A percentile compares a stretch with the other conserved stretches of the same genome.
phyloP scores from a whole-genome alignment of 2,329 filamentous ascomycete species.

The Fusarium abutilonis region DNA sequence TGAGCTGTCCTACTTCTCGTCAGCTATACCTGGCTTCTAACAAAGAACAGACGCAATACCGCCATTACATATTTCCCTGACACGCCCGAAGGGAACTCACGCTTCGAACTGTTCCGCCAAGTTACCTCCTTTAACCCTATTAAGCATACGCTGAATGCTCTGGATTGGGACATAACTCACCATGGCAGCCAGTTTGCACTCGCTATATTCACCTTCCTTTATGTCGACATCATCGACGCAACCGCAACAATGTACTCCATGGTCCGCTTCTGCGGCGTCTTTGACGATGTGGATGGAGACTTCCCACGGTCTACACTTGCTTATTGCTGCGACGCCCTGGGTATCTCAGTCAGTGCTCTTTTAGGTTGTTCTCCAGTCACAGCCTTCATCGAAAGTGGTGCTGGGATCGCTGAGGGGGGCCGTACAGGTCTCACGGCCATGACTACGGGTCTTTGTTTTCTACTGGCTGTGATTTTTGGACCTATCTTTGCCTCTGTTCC shows the following conservation, averaged over 20 bases:
- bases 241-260: conserved; percentile 78
- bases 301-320: conserved; percentile 83
- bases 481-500: conserved; percentile 77
- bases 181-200: conserved; percentile 77
- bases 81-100: conserved; percentile 68
- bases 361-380: conserved; percentile 74
- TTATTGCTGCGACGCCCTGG: conserved; percentile 72
- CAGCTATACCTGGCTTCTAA: accelerated
- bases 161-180: conserved; percentile 73
- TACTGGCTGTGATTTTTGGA: conserved; percentile 74
- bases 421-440: conserved; percentile 75
- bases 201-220: conserved; percentile 77
- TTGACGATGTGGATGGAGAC: conserved; percentile 70
- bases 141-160: conserved; percentile 68
- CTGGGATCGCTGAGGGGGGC: conserved; percentile 76
- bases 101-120: conserved; percentile 82
- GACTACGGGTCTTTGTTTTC: conserved; percentile 71
- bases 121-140: conserved; percentile 83
- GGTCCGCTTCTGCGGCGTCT: conserved; percentile 72
- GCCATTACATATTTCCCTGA: conserved; percentile 80
- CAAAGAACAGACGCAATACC: conserved; percentile 53
- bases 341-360: conserved; percentile 72
- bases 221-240: conserved; percentile 77
- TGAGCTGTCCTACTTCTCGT: conserved; percentile 51
- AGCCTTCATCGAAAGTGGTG: conserved; percentile 75